These are phyloP conservation scores for Scedosporium dehoogii DNA, from an alignment of 2,329 filamentous ascomycete species.

Conservation along the genomic window DNA sequence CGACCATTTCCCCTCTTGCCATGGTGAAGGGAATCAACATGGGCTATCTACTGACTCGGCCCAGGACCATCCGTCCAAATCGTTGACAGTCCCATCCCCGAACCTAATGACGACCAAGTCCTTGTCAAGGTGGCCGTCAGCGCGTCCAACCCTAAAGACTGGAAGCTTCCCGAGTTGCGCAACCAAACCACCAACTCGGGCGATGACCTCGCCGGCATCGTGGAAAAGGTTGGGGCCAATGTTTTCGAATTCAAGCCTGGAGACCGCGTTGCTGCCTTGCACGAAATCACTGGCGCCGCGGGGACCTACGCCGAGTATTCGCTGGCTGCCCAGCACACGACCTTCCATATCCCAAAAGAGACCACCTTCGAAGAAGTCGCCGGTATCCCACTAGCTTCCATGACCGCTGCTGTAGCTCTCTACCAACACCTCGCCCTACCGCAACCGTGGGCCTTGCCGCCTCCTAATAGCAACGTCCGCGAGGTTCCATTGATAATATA, in stretches of 20 bases:
- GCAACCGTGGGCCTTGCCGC: constrained; percentile 32
- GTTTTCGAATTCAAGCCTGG: constrained; percentile 19
- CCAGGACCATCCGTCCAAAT: not conserved
- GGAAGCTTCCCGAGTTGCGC: constrained; percentile 12
- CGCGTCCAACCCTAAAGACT: constrained; percentile 19
- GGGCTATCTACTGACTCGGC: no score
- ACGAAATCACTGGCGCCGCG: constrained; percentile 37
- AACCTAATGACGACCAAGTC: constrained; percentile 12
- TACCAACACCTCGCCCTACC: constrained; percentile 37
- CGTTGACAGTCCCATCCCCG: constrained; percentile 5
- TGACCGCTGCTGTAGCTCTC: constrained; percentile 42
- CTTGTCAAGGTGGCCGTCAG: constrained; percentile 12
- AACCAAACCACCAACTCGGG: constrained; percentile 10
- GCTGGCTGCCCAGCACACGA: constrained; percentile 42
- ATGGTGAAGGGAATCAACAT: no score
- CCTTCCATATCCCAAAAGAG: constrained; percentile 41
- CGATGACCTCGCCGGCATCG: constrained; percentile 16
- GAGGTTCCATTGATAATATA: constrained; percentile 30
- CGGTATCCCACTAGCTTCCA: constrained; percentile 43
- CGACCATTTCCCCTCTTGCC: no score
- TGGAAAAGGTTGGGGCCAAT: constrained; percentile 12
- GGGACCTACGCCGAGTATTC: constrained; percentile 55
- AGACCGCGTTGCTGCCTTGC: constrained; percentile 37
- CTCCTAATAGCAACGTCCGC: constrained; percentile 4
- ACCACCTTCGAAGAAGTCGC: constrained; percentile 46